phyloP scores from a whole-genome alignment of 2,329 filamentous ascomycete species.

The Arthrinium phaeospermum region DNA sequence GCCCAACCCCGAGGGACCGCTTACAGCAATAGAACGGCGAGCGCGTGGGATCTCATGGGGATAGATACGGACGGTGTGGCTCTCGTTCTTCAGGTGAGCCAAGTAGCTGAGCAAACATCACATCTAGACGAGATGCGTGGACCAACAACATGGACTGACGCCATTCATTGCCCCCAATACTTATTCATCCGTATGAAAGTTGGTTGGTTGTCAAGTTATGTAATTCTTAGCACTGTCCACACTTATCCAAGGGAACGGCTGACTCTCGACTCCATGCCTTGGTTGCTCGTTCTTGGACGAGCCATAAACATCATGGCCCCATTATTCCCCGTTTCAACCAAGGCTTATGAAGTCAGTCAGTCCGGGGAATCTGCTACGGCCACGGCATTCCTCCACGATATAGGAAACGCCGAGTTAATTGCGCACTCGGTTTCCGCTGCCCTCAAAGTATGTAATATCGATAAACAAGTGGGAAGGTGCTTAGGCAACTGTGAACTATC shows the following conservation, averaged over 20 bases:
- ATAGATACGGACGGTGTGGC: not conserved
- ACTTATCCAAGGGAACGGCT: not conserved
- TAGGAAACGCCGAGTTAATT: not conserved
- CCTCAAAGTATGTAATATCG: not conserved
- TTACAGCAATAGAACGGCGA: not conserved
- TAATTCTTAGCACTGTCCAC: not conserved
- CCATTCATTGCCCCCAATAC: slow-evolving; percentile 2
- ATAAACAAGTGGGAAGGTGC: slow-evolving; percentile 1
- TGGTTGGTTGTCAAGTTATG: not conserved
- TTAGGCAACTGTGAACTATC: not conserved
- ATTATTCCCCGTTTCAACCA: slow-evolving; percentile 14
- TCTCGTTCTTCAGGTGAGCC: slow-evolving; percentile 9
- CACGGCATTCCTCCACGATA: not conserved
- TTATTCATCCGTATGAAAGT: not conserved
- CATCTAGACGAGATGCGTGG: not conserved
- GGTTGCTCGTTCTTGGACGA: not conserved
- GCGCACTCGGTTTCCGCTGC: not conserved
- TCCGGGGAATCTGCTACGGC: not conserved
- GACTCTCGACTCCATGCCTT: not conserved
- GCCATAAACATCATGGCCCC: slow-evolving; percentile 8
- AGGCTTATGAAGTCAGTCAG: not conserved
- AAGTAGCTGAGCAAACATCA: slow-evolving; percentile 9
- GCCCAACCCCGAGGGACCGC: not conserved
- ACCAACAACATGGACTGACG: not conserved
- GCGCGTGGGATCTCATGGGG: not conserved